Evolutionary conservation across 176 grass and related monocot genomes (phyloP).

Genomic region (Metroxylon sagu): DNA sequence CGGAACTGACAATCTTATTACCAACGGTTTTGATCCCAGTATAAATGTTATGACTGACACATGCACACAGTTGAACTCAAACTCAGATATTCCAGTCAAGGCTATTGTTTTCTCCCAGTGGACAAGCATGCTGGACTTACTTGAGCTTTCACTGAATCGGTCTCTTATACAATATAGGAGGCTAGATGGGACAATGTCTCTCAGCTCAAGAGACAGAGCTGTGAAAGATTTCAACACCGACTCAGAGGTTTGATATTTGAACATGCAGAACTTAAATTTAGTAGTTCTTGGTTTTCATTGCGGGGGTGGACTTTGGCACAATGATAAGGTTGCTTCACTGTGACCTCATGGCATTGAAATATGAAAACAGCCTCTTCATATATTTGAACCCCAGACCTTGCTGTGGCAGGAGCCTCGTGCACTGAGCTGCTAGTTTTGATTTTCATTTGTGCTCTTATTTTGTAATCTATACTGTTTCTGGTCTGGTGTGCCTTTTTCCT

Average conservation of each 20-base stretch:
- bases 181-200: conserved; percentile 91
- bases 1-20: background rate
- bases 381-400: too few relatives aligned
- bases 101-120: conserved; percentile 98
- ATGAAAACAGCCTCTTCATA: too few relatives aligned
- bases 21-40: background rate
- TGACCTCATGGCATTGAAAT: too few relatives aligned
- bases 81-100: conserved; percentile 38
- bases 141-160: conserved; percentile 70
- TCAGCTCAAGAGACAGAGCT: conserved; percentile 63
- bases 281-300: background rate
- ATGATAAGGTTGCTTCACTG: too few relatives aligned
- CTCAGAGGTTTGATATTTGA: conserved; percentile 59
- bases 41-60: background rate
- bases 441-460: conserved; percentile 6
- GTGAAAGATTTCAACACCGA: conserved; percentile 95
- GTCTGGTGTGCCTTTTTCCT: too few relatives aligned
- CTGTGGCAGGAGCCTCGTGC: too few relatives aligned
- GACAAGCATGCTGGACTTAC: conserved; percentile 95
- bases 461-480: background rate
- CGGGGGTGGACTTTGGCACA: too few relatives aligned
- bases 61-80: conserved; percentile 1
- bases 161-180: conserved; percentile 91
- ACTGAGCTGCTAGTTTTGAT: background rate
- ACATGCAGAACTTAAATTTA: background rate